Base-by-base conservation (phyloP, 2,329 filamentous ascomycete species). In the Mollisia scopiformis region DNA sequence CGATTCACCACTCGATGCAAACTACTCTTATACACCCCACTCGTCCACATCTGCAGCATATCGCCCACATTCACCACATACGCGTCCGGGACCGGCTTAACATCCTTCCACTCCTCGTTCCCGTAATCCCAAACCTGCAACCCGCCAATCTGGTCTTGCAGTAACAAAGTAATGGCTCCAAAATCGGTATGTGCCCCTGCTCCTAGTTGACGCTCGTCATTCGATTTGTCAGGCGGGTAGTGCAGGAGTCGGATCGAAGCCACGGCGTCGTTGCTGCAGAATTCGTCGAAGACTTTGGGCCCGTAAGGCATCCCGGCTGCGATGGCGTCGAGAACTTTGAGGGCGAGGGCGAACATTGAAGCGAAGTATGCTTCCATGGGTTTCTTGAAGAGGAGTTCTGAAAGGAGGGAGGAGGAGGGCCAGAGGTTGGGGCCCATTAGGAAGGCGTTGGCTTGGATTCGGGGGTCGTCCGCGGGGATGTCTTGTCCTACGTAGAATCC, bases 1-100 rank as follows among this genome's bases (percentile, higher is more conserved):
- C 74, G 76, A 73, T 84, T 84, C 63, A 85, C 78, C 33, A 86
- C 83, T 5, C 82, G 74, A 70, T 86, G 84, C 3, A 82, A 67
- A 59, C 77, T 82, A 67, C 77, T 80, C 69, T 78, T 80, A 73
- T 84, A 86, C 59, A 74, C 69, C 30, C 79, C 78, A 39, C 78
- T 77, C 16, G 82, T 84, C 79, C 81, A 82, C 55, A 75, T 72
- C 52, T 73, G 68, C 62, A 83, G 74, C 69, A 83, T 75, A 64
- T 83, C 79, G 25, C 81, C 80, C 16, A 82, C 66, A 66, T 83
- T 84, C 53, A 84, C 78, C 1, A 84, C 80, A 58, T 78, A 80
- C 1, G 80, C 80, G 50, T 76, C 78, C 33, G 72, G 64, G 13
- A 74, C 75, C 2, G 80, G 79, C 14, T 72, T 67, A 2, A 82